Evolutionary conservation across 2,329 filamentous ascomycete species (phyloP), one percentile per base, ranked within the genome.

Genomic region (Botrytis tulipae): DNA sequence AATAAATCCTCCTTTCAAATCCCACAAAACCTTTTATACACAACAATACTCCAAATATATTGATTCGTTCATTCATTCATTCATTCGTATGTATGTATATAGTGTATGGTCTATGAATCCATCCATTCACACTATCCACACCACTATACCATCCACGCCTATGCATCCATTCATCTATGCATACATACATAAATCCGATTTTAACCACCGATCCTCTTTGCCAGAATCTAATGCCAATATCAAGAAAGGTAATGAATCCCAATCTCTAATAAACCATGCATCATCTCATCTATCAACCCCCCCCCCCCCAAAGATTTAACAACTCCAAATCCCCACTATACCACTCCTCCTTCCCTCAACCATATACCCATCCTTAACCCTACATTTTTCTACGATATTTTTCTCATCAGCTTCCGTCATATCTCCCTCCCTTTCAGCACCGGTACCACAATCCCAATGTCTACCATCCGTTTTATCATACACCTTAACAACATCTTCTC

Each of bases 391-490:
- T 32, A 99, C 91, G 73, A 91, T 86, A 22, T 90, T 87, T 20
- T 87, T 89, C 73, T 90, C 87, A 70, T 92, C 90, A 32, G 44
- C 62, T 48, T 60, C 63, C 14, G 37, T 32, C 32, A 46, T 44
- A 40, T 44, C 37, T 29, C n/a, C 59, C 5, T 90, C 89, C 74
- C 91, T 91, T 4, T 86, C 87, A 66, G 92, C 89, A 51, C 95
- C 95, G 3, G 94, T 91, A 71, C 96, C 96, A 83, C 95, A 98
- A 82, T 97, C 94, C 96, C 96, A 99, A 83, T 98, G 96, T 75
- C 93, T 87, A 59, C 94, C 94, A 81, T 99, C 96, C 4, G 94
- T 91, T 87, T 98, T 98, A 84, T 99, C 96, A 84, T 98, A 99
- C 74, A 99, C 92, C 84, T 99, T 99, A 78, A 96, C 95, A 37